Percentiles rank a stretch among this genome's conserved stretches.
Conservation (phyloP, 2,329 filamentous ascomycete species). For the Colletotrichum zoysiae region DNA sequence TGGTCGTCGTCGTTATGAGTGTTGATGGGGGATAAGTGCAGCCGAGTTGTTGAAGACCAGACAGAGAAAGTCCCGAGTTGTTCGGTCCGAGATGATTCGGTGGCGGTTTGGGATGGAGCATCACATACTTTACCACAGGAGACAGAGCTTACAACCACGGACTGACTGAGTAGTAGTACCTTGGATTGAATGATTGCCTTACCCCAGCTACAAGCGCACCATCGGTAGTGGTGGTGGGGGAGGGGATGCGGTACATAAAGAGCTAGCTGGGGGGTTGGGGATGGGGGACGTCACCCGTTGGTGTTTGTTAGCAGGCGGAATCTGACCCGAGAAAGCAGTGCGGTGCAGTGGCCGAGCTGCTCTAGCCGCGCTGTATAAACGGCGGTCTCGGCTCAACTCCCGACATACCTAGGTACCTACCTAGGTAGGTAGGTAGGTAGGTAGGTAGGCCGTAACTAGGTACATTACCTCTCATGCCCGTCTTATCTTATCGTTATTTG, state of each 20-base stretch:
- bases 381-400: conserved; percentile 20
- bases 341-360: conserved; percentile 17
- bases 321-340: conserved; percentile 30
- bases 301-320: conserved; percentile 16
- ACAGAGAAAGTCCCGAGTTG: background rate
- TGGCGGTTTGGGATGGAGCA: conserved; percentile 4
- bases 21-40: background rate
- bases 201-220: conserved; percentile 24
- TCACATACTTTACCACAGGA: background rate
- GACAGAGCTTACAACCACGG: conserved; percentile 20
- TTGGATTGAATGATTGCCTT: conserved; percentile 18
- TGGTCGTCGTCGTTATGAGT: background rate
- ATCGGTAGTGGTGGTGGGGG: conserved; percentile 22
- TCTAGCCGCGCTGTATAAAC: background rate
- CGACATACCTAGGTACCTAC: background rate
- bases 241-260: conserved; percentile 34
- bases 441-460: too few species aligned
- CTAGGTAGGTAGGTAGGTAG: background rate
- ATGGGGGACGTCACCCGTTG: conserved; percentile 1
- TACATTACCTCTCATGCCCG: too few species aligned
- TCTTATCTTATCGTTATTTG: background rate
- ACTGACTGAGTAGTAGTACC: background rate
- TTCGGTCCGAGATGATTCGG: background rate
- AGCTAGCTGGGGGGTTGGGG: conserved; percentile 28
- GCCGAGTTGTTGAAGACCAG: background rate